These are phyloP conservation scores for Sugiyamaella boreocaroliniensis DNA, from an alignment of 805 yeast genomes.

Conservation along the genomic window DNA sequence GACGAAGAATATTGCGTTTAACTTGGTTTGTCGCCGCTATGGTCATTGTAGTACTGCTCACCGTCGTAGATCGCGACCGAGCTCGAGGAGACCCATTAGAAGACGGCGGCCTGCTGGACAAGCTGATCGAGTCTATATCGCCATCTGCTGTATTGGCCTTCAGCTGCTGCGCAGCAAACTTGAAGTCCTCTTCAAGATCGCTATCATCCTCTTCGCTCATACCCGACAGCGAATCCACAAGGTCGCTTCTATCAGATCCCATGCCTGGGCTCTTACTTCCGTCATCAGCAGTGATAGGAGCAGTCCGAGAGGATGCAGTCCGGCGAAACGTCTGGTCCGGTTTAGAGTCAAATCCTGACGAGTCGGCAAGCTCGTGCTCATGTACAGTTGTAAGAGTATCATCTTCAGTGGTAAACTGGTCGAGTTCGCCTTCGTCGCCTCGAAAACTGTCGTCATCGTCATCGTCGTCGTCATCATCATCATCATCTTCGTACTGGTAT, in stretches of 20 bases:
- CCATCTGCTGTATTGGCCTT: slow-evolving; percentile 20
- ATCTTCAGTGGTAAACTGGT: slow-evolving; percentile 25
- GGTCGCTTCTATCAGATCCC: slow-evolving; percentile 2
- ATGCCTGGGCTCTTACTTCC: neutral
- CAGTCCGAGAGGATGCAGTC: neutral
- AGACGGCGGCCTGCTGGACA: slow-evolving; percentile 11
- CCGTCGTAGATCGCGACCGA: slow-evolving; percentile 8
- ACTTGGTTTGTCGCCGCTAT: neutral
- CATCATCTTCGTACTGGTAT: slow-evolving; percentile 9
- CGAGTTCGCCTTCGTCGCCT: slow-evolving; percentile 23
- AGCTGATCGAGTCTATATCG: slow-evolving; percentile 4
- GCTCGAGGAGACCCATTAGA: slow-evolving; percentile 13
- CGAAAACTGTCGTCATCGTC: slow-evolving; percentile 19
- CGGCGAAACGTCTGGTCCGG: slow-evolving; percentile 7
- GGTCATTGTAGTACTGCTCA: neutral
- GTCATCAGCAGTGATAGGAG: neutral
- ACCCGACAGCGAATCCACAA: slow-evolving; percentile 24
- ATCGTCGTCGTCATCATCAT: slow-evolving; percentile 15
- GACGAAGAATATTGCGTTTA: slow-evolving; percentile 3
- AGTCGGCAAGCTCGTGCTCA: slow-evolving; percentile 11
- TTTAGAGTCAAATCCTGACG: slow-evolving; percentile 13
- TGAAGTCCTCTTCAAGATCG: slow-evolving; percentile 37
- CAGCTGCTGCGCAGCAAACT: slow-evolving; percentile 30
- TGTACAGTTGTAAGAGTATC: slow-evolving; percentile 14
- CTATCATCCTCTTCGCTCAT: slow-evolving; percentile 36